Evolutionary conservation across 768 basidiomycete species (phyloP), one percentile per base, ranked within the genome.

Genomic region (Mycena belliarum): DNA sequence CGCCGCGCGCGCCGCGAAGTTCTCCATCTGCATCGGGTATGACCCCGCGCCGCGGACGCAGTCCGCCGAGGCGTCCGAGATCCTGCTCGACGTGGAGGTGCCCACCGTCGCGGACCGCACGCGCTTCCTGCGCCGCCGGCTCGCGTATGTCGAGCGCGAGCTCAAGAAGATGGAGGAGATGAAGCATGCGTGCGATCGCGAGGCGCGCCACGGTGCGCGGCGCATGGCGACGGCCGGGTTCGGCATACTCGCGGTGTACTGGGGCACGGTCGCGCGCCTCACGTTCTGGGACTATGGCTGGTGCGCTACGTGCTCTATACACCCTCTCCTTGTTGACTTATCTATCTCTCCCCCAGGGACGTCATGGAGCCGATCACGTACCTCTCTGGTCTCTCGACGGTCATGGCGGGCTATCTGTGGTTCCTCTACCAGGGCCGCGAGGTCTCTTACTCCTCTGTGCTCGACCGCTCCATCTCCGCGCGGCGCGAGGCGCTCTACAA

Each of bases 351-450:
- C n/a, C 66, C 63, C 29, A 79, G 81, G 82, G 85, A 87, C 61
- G 69, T 86, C 6, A 88, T 88, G 85, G 86, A 88, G 66, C 87
- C 87, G 0, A 76, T 87, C 40, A 88, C 84, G 4, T 86, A 86
- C 66, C 72, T 87, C n/a, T 84, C 82, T 16, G 84, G 83, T 5
- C 69, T 87, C 8, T 80, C 82, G 0, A 84, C 78, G 9, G 84
- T 87, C 54, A 79, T 86, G 37, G 75, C 80, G n/a, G 82, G 83
- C 2, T 86, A 86, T 65, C 73, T 84, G 3, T 86, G 83, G 82
- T 84, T 85, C 65, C 69, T 85, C 0, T 83, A 84, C 66, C 81
- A 82, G 69, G 82, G 82, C 3, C 76, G 83, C 15, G 84, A 86
- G 66, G 85, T 88, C 0, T 85, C 84, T 0, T 88, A 88, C 65